Percentiles rank a stretch among this genome's conserved stretches.
Evolutionary conservation across 2,329 filamentous ascomycete species (phyloP).

Genomic region (Fusarium guadeloupense): DNA sequence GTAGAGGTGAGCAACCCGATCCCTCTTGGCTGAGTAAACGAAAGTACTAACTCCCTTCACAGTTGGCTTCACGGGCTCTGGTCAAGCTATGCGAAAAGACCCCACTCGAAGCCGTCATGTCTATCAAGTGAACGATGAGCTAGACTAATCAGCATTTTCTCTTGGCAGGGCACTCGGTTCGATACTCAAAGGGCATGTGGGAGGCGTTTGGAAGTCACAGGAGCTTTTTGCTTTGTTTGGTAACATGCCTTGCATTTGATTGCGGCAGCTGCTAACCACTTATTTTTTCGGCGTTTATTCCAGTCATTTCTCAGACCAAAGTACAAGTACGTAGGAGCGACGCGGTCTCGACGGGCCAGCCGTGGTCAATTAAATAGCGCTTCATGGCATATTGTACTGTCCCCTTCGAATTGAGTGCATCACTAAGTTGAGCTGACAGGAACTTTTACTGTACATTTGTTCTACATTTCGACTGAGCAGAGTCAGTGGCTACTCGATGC

Average conservation of each 20-base stretch:
- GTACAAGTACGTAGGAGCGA: slow-evolving; percentile 40
- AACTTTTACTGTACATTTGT: neutral
- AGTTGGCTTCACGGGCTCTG: slow-evolving; percentile 98
- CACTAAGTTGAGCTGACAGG: slow-evolving; percentile 35
- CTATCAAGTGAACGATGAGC: slow-evolving; percentile 79
- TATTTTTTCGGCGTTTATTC: slow-evolving; percentile 38
- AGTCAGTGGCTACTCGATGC: slow-evolving; percentile 4
- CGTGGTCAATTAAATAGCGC: slow-evolving; percentile 37
- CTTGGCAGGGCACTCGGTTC: slow-evolving; percentile 39
- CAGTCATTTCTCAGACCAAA: slow-evolving; percentile 34
- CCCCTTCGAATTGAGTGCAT: slow-evolving; percentile 18
- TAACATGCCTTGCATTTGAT: slow-evolving; percentile 49
- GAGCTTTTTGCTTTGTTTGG: slow-evolving; percentile 46
- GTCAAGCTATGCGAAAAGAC: slow-evolving; percentile 95
- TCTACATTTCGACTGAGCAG: slow-evolving; percentile 8
- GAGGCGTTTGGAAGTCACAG: slow-evolving; percentile 40
- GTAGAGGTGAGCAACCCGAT: slow-evolving; percentile 71
- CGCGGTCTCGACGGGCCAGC: slow-evolving; percentile 11
- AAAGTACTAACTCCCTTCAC: slow-evolving; percentile 33
- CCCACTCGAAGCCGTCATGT: slow-evolving; percentile 82
- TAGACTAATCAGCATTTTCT: slow-evolving; percentile 64
- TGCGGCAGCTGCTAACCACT: slow-evolving; percentile 56
- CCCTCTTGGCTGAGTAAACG: neutral
- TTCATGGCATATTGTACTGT: slow-evolving; percentile 11
- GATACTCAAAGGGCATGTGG: slow-evolving; percentile 30